A percentile compares a stretch with the other conserved stretches of the same genome.
Evolutionary conservation across 108 stramenopile genomes (phyloP).

Genomic region (Mayamaea pseudoterrestris): DNA sequence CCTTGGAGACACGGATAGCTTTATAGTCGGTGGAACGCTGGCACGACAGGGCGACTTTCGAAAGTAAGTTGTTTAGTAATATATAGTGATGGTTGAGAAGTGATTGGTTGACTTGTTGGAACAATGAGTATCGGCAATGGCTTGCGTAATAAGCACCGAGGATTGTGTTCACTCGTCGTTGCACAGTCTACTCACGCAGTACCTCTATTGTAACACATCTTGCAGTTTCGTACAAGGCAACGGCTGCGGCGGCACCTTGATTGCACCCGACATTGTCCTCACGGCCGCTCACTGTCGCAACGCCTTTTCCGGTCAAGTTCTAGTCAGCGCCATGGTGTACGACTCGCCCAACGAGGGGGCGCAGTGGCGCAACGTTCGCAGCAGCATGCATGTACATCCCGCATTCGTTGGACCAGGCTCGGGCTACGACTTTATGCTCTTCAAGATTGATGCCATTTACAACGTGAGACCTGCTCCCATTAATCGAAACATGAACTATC

Average conservation of each 20-base stretch:
- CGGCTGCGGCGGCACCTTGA: constrained; percentile 24
- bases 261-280: constrained; percentile 36
- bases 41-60: no score
- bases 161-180: no score
- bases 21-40: no score
- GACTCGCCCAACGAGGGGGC: constrained; percentile 2
- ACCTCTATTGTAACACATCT: no score
- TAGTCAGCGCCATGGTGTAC: constrained; percentile 1
- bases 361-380: neutral
- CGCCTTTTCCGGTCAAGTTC: neutral
- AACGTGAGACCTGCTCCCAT: neutral
- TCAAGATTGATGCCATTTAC: constrained; percentile 14
- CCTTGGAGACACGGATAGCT: no score
- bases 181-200: no score
- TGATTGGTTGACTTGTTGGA: no score
- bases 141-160: no score
- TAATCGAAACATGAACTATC: constrained; percentile 1
- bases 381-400: neutral
- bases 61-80: no score
- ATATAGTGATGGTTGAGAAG: no score
- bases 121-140: no score
- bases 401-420: constrained; percentile 1
- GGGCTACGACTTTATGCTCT: constrained; percentile 12
- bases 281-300: constrained; percentile 31
- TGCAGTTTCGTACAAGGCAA: no score